A percentile compares a stretch with the other conserved stretches of the same genome.
These are phyloP conservation scores for Solanum etuberosum DNA, from an alignment of 257 asterid species.

Conservation along the genomic window DNA sequence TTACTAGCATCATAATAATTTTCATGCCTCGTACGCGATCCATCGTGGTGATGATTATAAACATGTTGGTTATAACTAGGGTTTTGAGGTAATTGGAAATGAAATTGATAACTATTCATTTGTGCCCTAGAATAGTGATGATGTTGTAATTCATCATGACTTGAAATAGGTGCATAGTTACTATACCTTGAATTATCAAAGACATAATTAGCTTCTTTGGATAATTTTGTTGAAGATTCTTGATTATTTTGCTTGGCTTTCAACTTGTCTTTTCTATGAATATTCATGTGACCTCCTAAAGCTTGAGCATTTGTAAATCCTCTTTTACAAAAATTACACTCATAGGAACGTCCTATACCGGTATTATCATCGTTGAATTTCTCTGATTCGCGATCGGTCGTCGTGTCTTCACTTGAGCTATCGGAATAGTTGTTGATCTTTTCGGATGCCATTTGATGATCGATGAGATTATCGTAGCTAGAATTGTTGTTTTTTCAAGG, in stretches of 20 bases:
- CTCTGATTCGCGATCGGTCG: constrained; percentile 7
- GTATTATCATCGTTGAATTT: constrained; percentile 23
- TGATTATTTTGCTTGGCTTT: constrained; percentile 32
- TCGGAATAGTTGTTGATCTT: constrained; percentile 25
- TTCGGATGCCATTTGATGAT: constrained; percentile 21
- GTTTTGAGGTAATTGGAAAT: constrained; percentile 37
- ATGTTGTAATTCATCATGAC: constrained; percentile 1
- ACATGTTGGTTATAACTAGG: constrained; percentile 21
- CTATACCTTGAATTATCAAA: constrained; percentile 6
- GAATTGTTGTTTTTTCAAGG: not conserved
- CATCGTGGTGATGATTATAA: not conserved
- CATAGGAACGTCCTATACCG: constrained; percentile 49
- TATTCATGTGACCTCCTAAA: constrained; percentile 90
- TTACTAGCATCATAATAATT: constrained; percentile 9
- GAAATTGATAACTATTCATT: constrained; percentile 22
- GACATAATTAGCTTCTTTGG: not conserved
- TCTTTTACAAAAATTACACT: constrained; percentile 66
- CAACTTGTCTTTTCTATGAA: constrained; percentile 70
- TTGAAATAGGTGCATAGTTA: constrained; percentile 3
- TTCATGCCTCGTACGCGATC: constrained; percentile 1
- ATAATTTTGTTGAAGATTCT: constrained; percentile 2
- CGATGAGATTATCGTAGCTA: not conserved
- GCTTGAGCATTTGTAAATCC: constrained; percentile 92
- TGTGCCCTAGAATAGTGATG: constrained; percentile 12
- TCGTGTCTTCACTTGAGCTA: constrained; percentile 24